Evolutionary conservation across 345 rosid genomes (phyloP).

Genomic region (Brassica juncea): DNA sequence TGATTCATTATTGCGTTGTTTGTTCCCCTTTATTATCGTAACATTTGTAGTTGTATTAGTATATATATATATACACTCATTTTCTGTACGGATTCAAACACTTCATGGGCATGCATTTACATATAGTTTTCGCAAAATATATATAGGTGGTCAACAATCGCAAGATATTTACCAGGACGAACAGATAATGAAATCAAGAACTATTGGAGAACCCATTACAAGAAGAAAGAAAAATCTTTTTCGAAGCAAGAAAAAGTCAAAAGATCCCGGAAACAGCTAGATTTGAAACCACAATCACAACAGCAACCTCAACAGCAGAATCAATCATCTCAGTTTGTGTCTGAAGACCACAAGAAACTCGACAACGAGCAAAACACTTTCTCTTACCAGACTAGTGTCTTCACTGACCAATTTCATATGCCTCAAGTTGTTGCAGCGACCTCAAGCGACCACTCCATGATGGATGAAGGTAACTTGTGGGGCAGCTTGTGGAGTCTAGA

Average conservation of each 20-base stretch:
- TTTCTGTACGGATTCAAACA: background rate
- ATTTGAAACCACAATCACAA: slow-evolving; percentile 29
- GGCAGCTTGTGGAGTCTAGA: slow-evolving; percentile 59
- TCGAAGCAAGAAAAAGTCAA: slow-evolving; percentile 39
- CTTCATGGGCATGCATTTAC: background rate
- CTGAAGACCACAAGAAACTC: slow-evolving; percentile 16
- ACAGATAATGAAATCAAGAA: slow-evolving; percentile 96
- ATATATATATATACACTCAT: background rate
- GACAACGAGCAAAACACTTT: slow-evolving; percentile 24
- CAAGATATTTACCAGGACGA: slow-evolving; percentile 86
- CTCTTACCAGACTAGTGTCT: slow-evolving; percentile 29
- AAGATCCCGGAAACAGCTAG: slow-evolving; percentile 37
- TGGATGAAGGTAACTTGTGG: slow-evolving; percentile 50
- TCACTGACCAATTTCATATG: slow-evolving; percentile 34
- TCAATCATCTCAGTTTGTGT: slow-evolving; percentile 12
- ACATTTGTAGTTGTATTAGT: background rate
- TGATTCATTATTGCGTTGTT: background rate
- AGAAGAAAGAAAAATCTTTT: slow-evolving; percentile 51
- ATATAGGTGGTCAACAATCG: slow-evolving; percentile 87
- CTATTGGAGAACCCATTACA: slow-evolving; percentile 91
- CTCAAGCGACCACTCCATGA: slow-evolving; percentile 33
- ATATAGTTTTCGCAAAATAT: background rate
- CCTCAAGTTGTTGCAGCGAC: slow-evolving; percentile 39
- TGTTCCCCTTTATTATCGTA: background rate
- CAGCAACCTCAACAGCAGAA: slow-evolving; percentile 19